These are phyloP conservation scores for Aspergillus coremiiformis DNA, from an alignment of 495 filamentous ascomycete species.

Conservation along the genomic window DNA sequence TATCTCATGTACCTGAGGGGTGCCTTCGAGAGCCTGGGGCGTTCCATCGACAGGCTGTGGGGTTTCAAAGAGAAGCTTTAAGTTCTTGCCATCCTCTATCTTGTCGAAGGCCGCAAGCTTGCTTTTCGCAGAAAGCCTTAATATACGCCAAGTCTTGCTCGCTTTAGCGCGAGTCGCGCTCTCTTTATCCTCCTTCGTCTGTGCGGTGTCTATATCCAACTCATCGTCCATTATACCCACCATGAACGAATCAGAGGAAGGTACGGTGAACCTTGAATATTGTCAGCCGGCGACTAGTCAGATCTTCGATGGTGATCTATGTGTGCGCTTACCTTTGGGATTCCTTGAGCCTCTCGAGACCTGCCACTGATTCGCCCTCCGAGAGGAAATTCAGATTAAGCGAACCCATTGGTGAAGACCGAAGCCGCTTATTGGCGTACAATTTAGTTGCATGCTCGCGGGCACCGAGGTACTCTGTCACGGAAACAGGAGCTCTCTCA, in stretches of 20 bases:
- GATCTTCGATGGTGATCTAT: not conserved
- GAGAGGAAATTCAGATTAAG: constrained; percentile 71
- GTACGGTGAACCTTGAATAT: constrained; percentile 38
- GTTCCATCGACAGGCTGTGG: constrained; percentile 24
- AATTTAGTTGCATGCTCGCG: constrained; percentile 55
- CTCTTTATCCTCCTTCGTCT: constrained; percentile 61
- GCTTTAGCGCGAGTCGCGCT: constrained; percentile 58
- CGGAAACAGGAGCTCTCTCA: constrained; percentile 59
- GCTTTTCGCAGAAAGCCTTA: constrained; percentile 66
- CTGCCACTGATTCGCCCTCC: constrained; percentile 46
- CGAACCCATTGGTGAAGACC: constrained; percentile 59
- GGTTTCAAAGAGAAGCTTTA: constrained; percentile 45
- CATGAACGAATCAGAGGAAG: constrained; percentile 50
- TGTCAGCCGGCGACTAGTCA: constrained; percentile 6
- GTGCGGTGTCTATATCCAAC: constrained; percentile 76
- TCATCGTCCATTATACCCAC: constrained; percentile 61
- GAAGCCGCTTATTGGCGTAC: constrained; percentile 58
- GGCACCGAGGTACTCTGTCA: constrained; percentile 57
- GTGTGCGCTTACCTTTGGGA: constrained; percentile 40
- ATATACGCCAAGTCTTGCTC: constrained; percentile 81
- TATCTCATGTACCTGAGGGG: constrained; percentile 23
- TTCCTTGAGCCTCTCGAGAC: constrained; percentile 53
- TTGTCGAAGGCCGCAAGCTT: constrained; percentile 75
- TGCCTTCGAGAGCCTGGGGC: constrained; percentile 23
- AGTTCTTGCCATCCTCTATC: constrained; percentile 70